These are phyloP conservation scores for Neofusicoccum kwambonambiense DNA, from an alignment of 2,329 filamentous ascomycete species.

Conservation along the genomic window DNA sequence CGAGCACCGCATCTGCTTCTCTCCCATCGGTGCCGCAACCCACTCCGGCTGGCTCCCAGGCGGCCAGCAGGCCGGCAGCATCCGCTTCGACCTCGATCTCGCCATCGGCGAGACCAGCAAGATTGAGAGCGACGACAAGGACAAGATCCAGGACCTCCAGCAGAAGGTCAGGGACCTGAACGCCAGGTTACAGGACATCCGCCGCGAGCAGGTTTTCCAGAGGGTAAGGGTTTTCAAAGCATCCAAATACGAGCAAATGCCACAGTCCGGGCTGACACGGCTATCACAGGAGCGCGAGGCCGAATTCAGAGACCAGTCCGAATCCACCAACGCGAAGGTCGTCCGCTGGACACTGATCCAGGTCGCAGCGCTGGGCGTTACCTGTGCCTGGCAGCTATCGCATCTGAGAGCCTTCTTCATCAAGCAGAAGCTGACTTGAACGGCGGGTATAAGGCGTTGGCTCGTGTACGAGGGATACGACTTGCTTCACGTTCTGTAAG, in stretches of 20 bases:
- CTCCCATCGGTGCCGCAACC: constrained; percentile 71
- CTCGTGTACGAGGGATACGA: background rate
- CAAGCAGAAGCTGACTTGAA: constrained; percentile 97
- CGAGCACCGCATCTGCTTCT: constrained; percentile 94
- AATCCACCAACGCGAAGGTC: constrained; percentile 86
- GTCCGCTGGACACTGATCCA: constrained; percentile 94
- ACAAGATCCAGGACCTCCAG: constrained; percentile 86
- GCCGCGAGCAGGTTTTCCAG: constrained; percentile 95
- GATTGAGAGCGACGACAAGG: constrained; percentile 92
- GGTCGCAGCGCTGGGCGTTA: constrained; percentile 75
- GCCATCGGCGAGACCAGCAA: constrained; percentile 92
- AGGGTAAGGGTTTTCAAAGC: constrained; percentile 55
- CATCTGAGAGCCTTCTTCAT: constrained; percentile 98
- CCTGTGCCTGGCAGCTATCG: constrained; percentile 95
- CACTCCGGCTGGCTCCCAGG: constrained; percentile 70
- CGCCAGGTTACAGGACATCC: constrained; percentile 79
- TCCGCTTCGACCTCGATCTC: constrained; percentile 83
- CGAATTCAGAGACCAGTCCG: constrained; percentile 97
- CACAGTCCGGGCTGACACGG: background rate
- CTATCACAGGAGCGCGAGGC: constrained; percentile 80
- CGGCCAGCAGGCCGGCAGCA: constrained; percentile 66
- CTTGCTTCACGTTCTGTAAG: background rate
- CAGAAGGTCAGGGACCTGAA: constrained; percentile 88
- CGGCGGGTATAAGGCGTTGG: background rate
- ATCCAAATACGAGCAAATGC: no score